Conservation (phyloP, 208 protist genomes). For the Leishmania tarentolae region DNA sequence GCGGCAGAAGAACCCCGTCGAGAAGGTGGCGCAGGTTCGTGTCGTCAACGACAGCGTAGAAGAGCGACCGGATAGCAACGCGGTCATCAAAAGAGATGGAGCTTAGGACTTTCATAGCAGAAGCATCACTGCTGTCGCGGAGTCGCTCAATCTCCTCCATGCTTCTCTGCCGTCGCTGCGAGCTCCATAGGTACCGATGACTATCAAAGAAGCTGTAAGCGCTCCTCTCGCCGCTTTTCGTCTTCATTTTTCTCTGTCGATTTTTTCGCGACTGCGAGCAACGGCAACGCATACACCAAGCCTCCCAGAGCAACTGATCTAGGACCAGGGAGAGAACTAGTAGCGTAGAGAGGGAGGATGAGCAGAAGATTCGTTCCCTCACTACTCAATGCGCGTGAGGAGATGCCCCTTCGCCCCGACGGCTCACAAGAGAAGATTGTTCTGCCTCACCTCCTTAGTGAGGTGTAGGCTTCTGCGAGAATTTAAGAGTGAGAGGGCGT, state of each 20-base stretch:
- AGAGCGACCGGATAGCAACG: slow-evolving; percentile 54
- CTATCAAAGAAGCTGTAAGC: slow-evolving; percentile 43
- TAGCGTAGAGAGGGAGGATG: neutral
- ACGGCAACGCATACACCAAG: neutral
- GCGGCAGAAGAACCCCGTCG: slow-evolving; percentile 70
- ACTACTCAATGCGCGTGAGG: neutral
- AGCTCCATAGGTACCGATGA: slow-evolving; percentile 64
- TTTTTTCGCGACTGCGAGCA: neutral
- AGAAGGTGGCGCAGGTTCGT: slow-evolving; percentile 51
- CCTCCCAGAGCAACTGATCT: neutral
- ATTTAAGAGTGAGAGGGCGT: too few species aligned
- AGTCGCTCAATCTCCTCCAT: slow-evolving; percentile 30
- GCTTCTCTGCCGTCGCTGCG: slow-evolving; percentile 40
- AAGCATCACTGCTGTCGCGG: slow-evolving; percentile 1
- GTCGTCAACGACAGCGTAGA: slow-evolving; percentile 64
- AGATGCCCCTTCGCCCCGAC: neutral
- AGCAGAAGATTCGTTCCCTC: neutral
- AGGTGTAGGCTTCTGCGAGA: neutral
- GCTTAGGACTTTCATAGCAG: neutral
- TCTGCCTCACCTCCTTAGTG: too few species aligned
- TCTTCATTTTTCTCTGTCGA: neutral
- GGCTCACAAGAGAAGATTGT: neutral
- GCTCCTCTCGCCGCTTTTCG: neutral
- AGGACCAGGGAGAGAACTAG: neutral
- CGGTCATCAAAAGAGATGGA: slow-evolving; percentile 60